Base-by-base conservation (phyloP, 2,329 filamentous ascomycete species). In the Diaporthe sp. region DNA sequence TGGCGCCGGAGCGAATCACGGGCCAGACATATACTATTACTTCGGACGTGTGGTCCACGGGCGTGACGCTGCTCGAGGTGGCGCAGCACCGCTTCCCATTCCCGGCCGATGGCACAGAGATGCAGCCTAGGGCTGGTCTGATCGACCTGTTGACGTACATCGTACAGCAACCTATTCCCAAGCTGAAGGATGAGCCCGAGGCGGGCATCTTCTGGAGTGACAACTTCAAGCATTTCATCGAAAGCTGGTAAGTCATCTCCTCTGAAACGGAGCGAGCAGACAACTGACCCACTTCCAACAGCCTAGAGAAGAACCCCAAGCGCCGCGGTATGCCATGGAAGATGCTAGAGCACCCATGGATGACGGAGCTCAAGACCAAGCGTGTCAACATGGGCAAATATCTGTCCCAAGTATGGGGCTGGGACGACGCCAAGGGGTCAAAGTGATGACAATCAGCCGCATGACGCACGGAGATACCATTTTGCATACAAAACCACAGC, bases 311-410 rank as follows among this genome's bases (percentile, higher is more conserved):
- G 86, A 95, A 98, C 80, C 93, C 95, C 28, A 90, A 90, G 75
- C 92, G 96, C 81, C 90, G 97, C 83, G 97, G 96, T 42, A 98
- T 94, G 76, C 97, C 97, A 17, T 99, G 97, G 97, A 94, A 96
- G 81, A 99, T 99, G 96, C 91, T 98, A 78, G 97, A 99, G 83
- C 97, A 99, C 86, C 97, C 97, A 2, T 99, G 97, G 97, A 98
- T 99, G 93, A 88, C 95, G 57, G 97, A 99, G 82, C 98, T 98
- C 95, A 94, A 93, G 81, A 90, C 92, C 73, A 98, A 98, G 88
- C 95, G 97, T 80, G 97, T 99, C 83, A 98, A 98, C 85, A 98
- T 99, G 96, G 92, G 92, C 79, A 94, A 95, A 81, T 99, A 98
- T 85, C 90, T 99, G 76, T 92, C 93, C 77, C 95, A 97, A 80